Conservation (phyloP, 1,284 basidiomycete genomes). For the Ustilago vetiveriae region DNA sequence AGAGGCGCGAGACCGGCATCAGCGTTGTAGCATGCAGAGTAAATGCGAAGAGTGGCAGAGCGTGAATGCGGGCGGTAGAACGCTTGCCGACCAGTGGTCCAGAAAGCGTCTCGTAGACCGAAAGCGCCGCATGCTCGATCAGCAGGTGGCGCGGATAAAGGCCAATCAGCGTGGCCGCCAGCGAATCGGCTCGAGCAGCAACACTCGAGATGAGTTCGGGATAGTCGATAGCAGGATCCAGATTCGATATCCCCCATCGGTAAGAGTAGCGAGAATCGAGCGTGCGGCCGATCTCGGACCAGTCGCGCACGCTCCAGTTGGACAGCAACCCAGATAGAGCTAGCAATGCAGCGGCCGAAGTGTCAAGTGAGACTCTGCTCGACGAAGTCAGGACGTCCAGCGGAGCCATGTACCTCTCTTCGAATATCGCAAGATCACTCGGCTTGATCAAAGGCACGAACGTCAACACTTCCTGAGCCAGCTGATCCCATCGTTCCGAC, state of each 20-base stretch:
- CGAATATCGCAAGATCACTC: constrained; percentile 13
- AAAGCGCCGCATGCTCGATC: constrained; percentile 35
- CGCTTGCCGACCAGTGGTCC: constrained; percentile 26
- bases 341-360: constrained; percentile 22
- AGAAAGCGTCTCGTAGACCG: constrained; percentile 33
- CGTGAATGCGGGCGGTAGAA: constrained; percentile 3
- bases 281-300: constrained; percentile 22
- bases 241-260: constrained; percentile 37
- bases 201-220: constrained; percentile 22
- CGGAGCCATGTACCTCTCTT: constrained; percentile 28
- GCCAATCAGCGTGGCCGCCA: constrained; percentile 22
- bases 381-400: constrained; percentile 20
- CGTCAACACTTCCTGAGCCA: constrained; percentile 26
- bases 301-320: constrained; percentile 33
- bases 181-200: constrained; percentile 11
- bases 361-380: constrained; percentile 24
- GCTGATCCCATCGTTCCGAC: constrained; percentile 29
- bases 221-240: constrained; percentile 34
- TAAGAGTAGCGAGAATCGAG: constrained; percentile 29
- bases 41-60: constrained; percentile 27
- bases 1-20: constrained; percentile 44
- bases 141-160: constrained; percentile 25
- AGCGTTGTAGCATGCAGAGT: constrained; percentile 36
- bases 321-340: constrained; percentile 22
- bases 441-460: constrained; percentile 41